Percentiles rank a stretch among this genome's conserved stretches.
phyloP scores from a whole-genome alignment of 78 protist species.

The Tieghemostelium lacteum region DNA sequence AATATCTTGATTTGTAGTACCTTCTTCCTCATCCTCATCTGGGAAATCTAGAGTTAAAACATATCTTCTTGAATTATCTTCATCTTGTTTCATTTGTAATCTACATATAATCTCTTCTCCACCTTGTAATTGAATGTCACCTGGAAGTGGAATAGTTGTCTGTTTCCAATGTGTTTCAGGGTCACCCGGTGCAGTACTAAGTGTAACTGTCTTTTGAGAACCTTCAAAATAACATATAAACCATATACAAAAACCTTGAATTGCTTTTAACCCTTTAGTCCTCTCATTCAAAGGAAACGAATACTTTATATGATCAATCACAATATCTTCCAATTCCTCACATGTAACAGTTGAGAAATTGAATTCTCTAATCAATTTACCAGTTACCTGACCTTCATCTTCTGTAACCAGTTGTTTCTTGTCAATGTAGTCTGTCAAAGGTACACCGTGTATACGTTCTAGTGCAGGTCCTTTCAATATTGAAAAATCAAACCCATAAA shows the following conservation, averaged over 20 bases:
- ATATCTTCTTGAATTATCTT: slow-evolving; percentile 32
- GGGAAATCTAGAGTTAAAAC: slow-evolving; percentile 40
- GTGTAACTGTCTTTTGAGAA: slow-evolving; percentile 2
- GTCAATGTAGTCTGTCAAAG: slow-evolving; percentile 33
- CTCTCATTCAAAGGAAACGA: neutral
- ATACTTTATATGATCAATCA: slow-evolving; percentile 14
- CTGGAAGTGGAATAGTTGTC: slow-evolving; percentile 53
- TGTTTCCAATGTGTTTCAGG: slow-evolving; percentile 87
- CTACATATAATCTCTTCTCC: slow-evolving; percentile 12
- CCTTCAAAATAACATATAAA: slow-evolving; percentile 69
- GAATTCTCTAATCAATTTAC: slow-evolving; percentile 8
- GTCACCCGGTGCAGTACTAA: slow-evolving; percentile 71
- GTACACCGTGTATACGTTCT: neutral
- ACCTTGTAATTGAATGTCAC: slow-evolving; percentile 17
- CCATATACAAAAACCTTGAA: slow-evolving; percentile 83
- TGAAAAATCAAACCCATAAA: slow-evolving; percentile 81
- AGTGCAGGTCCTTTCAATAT: slow-evolving; percentile 23
- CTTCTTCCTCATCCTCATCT: slow-evolving; percentile 10
- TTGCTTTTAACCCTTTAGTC: slow-evolving; percentile 23
- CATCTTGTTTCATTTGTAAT: slow-evolving; percentile 50
- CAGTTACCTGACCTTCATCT: no score
- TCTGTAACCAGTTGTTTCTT: slow-evolving; percentile 1
- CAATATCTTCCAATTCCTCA: slow-evolving; percentile 43
- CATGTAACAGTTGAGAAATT: slow-evolving; percentile 36
- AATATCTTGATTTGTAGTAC: neutral